Conservation (phyloP, 176 grass and related monocot genomes). For the Puya raimondii region DNA sequence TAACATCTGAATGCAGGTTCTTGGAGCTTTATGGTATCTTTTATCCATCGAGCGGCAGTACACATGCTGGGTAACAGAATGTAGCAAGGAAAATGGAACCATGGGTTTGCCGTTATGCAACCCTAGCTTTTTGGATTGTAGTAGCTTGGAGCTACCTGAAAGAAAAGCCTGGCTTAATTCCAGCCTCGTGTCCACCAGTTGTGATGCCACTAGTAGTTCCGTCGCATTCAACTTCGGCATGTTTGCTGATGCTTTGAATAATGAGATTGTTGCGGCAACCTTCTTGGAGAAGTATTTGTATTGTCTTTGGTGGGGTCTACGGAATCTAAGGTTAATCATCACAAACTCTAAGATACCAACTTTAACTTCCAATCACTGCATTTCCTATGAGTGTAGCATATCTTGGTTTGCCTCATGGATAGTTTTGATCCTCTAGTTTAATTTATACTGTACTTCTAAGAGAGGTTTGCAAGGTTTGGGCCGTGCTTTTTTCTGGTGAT, state of each 20-base stretch:
- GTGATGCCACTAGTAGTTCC: conserved; percentile 27
- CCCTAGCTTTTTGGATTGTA: conserved; percentile 60
- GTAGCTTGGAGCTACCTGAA: background rate
- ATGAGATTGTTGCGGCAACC: conserved; percentile 25
- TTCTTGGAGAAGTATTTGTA: conserved; percentile 89
- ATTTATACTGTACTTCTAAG: too few relatives aligned
- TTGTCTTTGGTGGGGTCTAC: conserved; percentile 95
- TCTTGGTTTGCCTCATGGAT: background rate
- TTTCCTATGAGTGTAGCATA: background rate
- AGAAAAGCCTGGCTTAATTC: conserved; percentile 32
- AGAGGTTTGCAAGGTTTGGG: too few relatives aligned
- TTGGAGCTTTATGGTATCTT: conserved; percentile 90
- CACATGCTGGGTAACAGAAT: conserved; percentile 61
- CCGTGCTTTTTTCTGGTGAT: too few relatives aligned
- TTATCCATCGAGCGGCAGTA: conserved; percentile 90
- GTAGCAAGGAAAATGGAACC: conserved; percentile 34
- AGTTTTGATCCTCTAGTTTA: too few relatives aligned
- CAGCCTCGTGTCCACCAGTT: conserved; percentile 27
- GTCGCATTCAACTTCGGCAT: conserved; percentile 51
- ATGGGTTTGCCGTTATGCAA: conserved; percentile 10
- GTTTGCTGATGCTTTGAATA: conserved; percentile 54
- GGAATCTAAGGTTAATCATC: conserved; percentile 59
- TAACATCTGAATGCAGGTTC: conserved; percentile 25
- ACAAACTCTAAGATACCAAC: too few relatives aligned
- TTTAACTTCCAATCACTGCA: too few relatives aligned